Base-by-base conservation (phyloP, 805 yeast genomes). In the Ogataea parapolymorpha region DNA sequence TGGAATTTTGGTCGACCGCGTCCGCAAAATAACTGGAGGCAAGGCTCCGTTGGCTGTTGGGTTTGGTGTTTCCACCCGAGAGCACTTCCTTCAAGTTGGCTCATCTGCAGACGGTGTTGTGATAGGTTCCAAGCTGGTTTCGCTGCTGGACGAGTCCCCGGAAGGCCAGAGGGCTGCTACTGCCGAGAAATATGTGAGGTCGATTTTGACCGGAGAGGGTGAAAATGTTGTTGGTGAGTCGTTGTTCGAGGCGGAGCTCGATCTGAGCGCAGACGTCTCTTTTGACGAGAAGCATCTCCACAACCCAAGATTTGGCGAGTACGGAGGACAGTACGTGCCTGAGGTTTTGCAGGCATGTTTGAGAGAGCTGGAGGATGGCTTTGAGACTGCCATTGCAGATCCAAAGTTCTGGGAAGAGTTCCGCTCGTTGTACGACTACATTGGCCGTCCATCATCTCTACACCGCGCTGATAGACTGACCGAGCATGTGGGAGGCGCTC, bases 291-390 rank as follows among this genome's bases (percentile, higher is more conserved):
- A 49, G 5, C 93, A 85, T 59, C 75, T 78, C 48, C 85, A 76
- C 60, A 75, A 80, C 51, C 83, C 91, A 42, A 74, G 84, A 48
- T 91, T 91, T 56, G 99, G 98, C 58, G 89, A 80, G 36, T 95
- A 88, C 60, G 99, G 99, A 62, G 99, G 99, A 45, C 99, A 93
- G 70, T 93, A 88, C 60, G 99, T 93, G 29, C 99, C 99, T 28
- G 99, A 93, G 71, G 87, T 95, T 16, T 70, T 93, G 58, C 91
- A 90, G 66, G 78, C 95, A 32, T 91, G 98, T 70, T 74, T 93
- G 54, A 77, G 80, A 47, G 95, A 93, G 67, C 75, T 93, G 43
- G 99, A 93, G 69, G 70, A 62, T 39, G 97, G 88, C 4, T 95
- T 90, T 62, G 90, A 85, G 61, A 75, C 71, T 31, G 96, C 97